phyloP scores from a whole-genome alignment of 257 asterid species.

The Solanum stenotomum region DNA sequence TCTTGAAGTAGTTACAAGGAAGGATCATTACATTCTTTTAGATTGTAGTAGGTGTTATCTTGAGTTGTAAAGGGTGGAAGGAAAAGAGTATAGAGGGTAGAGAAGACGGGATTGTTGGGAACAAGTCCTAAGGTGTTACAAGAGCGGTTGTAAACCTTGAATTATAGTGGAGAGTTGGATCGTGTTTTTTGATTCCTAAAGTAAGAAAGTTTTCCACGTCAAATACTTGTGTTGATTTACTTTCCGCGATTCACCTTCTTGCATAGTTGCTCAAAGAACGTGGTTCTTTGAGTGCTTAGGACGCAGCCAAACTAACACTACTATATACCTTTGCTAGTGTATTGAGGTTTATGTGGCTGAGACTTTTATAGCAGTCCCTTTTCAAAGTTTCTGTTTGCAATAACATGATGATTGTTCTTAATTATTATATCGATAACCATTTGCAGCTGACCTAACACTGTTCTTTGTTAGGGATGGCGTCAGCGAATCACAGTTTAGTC shows the following conservation, averaged over 20 bases:
- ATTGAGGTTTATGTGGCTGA: background rate
- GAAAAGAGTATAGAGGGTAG: background rate
- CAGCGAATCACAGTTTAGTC: slow-evolving; percentile 76
- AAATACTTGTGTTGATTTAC: background rate
- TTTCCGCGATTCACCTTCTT: background rate
- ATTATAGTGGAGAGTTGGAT: background rate
- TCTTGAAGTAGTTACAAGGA: background rate
- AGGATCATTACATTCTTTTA: background rate
- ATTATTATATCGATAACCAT: background rate
- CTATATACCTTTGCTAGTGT: background rate
- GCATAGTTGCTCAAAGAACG: background rate
- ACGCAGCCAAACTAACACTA: background rate
- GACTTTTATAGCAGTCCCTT: background rate
- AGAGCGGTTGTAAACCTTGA: background rate
- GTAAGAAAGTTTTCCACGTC: background rate
- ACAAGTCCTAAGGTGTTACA: background rate
- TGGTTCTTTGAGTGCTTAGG: background rate
- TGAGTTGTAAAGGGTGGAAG: background rate
- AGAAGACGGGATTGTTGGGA: background rate
- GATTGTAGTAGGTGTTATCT: background rate
- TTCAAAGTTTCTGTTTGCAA: background rate
- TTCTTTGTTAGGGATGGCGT: slow-evolving; percentile 84
- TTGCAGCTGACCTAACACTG: background rate
- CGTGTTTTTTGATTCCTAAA: background rate
- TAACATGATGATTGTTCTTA: background rate